phyloP scores from a whole-genome alignment of 352 stramenopile genomes.

The Globisporangium solare region DNA sequence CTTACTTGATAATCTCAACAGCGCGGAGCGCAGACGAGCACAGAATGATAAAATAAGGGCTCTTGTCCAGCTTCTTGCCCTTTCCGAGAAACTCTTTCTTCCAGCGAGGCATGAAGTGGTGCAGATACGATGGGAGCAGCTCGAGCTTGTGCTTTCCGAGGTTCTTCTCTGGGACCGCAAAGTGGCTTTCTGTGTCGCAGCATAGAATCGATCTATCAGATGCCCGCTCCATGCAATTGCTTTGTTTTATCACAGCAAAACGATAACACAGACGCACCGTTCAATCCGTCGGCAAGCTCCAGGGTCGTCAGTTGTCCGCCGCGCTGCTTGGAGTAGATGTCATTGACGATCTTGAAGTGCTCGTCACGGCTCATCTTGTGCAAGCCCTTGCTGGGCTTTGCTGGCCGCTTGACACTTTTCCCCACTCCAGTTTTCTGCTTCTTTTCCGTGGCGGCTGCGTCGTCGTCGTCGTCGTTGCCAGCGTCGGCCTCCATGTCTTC shows the following conservation, averaged over 20 bases:
- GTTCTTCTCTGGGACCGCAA: constrained; percentile 38
- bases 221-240: too few relatives aligned
- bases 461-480: constrained; percentile 14
- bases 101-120: constrained; percentile 62
- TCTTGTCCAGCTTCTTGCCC: constrained; percentile 82
- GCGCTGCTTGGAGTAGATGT: constrained; percentile 70
- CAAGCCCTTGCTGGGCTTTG: constrained; percentile 55
- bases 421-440: constrained; percentile 10
- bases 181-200: constrained; percentile 49
- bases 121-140: constrained; percentile 67
- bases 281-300: constrained; percentile 77
- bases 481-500: constrained; percentile 8
- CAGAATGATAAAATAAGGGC: constrained; percentile 89
- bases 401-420: constrained; percentile 8
- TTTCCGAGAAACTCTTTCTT: constrained; percentile 77
- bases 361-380: constrained; percentile 74
- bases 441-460: neutral
- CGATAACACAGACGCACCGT: constrained; percentile 28
- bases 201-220: too few relatives aligned
- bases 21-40: constrained; percentile 89
- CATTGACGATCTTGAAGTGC: constrained; percentile 82
- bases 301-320: constrained; percentile 76
- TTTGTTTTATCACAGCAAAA: neutral
- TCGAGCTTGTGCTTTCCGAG: constrained; percentile 82
- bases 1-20: constrained; percentile 91